Percentiles rank a stretch among this genome's conserved stretches.
These are phyloP conservation scores for Heliamphora exappendiculata DNA, from an alignment of 148 eudicot species.

Conservation along the genomic window DNA sequence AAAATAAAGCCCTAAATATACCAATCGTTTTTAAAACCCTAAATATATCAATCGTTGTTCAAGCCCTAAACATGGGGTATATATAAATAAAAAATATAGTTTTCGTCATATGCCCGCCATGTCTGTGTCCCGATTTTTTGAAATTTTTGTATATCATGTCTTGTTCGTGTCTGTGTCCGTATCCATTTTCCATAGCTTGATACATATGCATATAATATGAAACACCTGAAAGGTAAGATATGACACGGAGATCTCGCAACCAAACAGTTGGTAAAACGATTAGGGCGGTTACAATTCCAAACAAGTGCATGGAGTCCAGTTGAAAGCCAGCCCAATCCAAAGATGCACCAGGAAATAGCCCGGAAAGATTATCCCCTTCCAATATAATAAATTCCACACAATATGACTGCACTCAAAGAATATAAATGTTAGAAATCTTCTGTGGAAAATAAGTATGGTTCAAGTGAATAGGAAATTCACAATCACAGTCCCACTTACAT, in stretches of 20 bases:
- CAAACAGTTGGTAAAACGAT: conserved; percentile 73
- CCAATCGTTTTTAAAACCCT: too few species aligned
- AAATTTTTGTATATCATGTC: too few species aligned
- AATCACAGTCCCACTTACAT: too few species aligned
- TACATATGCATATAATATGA: background rate
- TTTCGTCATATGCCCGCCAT: too few species aligned
- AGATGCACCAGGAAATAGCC: conserved; percentile 64
- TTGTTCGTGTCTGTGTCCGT: too few species aligned
- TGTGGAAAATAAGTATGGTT: background rate
- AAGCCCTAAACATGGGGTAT: too few species aligned
- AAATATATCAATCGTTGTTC: too few species aligned
- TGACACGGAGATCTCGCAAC: conserved; percentile 61
- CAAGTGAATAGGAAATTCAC: too few species aligned
- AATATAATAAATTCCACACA: conserved; percentile 89
- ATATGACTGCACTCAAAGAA: conserved; percentile 45
- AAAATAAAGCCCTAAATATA: too few species aligned
- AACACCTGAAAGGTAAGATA: conserved; percentile 84
- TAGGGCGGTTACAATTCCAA: conserved; percentile 59
- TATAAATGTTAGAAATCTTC: background rate
- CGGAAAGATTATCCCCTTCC: conserved; percentile 81
- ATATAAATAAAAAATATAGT: too few species aligned
- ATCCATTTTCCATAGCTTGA: too few species aligned
- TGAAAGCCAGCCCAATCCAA: conserved; percentile 44
- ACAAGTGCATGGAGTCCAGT: conserved; percentile 62
- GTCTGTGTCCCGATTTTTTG: too few species aligned